Percentiles rank a stretch among this genome's conserved stretches.
These are phyloP conservation scores for Barnettozyma californica DNA, from an alignment of 805 yeast species.

Conservation along the genomic window DNA sequence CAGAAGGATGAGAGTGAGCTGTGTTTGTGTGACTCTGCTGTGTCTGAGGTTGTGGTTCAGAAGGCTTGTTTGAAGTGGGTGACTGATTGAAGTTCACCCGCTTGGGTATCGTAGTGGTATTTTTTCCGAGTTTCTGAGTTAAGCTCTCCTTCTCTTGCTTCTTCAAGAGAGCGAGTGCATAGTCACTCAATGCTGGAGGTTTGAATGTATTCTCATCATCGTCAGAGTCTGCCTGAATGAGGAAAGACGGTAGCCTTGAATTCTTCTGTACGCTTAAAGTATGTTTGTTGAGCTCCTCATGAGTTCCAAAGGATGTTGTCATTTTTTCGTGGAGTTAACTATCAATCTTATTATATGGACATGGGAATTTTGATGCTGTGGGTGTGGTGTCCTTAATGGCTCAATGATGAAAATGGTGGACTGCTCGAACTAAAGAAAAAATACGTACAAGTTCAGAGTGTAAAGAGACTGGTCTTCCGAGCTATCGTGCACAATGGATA, in stretches of 20 bases:
- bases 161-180: constrained; percentile 48
- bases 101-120: constrained; percentile 12
- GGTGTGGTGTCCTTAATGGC: background rate
- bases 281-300: background rate
- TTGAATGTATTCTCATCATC: constrained; percentile 46
- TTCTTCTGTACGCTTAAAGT: background rate
- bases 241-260: constrained; percentile 7
- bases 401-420: background rate
- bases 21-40: constrained; percentile 11
- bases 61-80: constrained; percentile 8
- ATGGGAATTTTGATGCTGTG: background rate
- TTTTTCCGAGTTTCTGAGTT: background rate
- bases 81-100: constrained; percentile 22
- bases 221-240: constrained; percentile 21
- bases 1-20: constrained; percentile 17
- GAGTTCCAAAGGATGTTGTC: background rate
- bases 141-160: constrained; percentile 21
- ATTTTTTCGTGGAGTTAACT: background rate
- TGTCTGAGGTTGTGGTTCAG: background rate
- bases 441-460: background rate
- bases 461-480: background rate
- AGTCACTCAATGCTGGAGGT: constrained; percentile 57
- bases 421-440: too few species aligned
- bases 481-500: background rate
- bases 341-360: background rate